These are phyloP conservation scores for Colletotrichum acutatum DNA, from an alignment of 2,329 filamentous ascomycete genomes.

Conservation along the genomic window DNA sequence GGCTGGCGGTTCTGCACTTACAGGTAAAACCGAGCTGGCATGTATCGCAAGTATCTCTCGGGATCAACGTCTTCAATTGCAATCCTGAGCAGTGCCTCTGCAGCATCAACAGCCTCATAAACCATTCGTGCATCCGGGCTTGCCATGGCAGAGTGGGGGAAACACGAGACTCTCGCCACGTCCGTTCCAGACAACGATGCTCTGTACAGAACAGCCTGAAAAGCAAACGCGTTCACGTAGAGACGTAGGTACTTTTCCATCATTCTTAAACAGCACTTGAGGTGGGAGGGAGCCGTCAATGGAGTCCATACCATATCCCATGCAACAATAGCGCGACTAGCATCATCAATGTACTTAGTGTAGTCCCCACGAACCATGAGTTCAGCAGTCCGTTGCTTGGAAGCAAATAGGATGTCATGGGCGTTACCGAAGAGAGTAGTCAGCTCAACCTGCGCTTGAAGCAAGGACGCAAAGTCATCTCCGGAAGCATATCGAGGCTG, in stretches of 20 bases:
- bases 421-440: conserved; percentile 64
- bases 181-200: conserved; percentile 47
- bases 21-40: conserved; percentile 72
- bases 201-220: conserved; percentile 73
- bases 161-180: conserved; percentile 52
- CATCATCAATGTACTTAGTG: conserved; percentile 33
- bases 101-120: conserved; percentile 72
- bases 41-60: conserved; percentile 66
- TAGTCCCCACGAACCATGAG: conserved; percentile 33
- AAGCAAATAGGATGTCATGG: conserved; percentile 36
- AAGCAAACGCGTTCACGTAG: conserved; percentile 80
- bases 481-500: conserved; percentile 67
- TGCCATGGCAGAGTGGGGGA: conserved; percentile 60
- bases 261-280: conserved; percentile 74
- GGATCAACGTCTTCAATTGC: conserved; percentile 70
- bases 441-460: conserved; percentile 77
- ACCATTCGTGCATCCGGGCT: conserved; percentile 73
- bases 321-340: conserved; percentile 3
- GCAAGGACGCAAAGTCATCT: conserved; percentile 75
- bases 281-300: conserved; percentile 64
- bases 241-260: conserved; percentile 78
- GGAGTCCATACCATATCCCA: conserved; percentile 23
- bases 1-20: conserved; percentile 47
- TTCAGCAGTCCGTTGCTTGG: conserved; percentile 25
- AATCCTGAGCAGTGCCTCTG: conserved; percentile 68